These are phyloP conservation scores for Barnettozyma hawaiiensis DNA, from an alignment of 1,139 yeast species.

Conservation along the genomic window DNA sequence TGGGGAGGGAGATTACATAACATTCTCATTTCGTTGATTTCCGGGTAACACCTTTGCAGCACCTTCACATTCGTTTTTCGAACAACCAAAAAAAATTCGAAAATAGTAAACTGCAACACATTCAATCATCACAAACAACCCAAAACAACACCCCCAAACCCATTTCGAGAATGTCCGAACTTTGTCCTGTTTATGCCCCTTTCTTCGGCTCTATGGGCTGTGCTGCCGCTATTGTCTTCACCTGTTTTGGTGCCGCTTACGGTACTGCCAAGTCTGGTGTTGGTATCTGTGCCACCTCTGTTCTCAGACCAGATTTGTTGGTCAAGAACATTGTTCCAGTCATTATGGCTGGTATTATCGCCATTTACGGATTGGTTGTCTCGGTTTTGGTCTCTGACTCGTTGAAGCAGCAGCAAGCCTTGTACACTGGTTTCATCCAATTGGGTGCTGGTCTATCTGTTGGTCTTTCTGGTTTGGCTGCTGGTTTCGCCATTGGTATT, in stretches of 20 bases:
- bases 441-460: constrained; percentile 98
- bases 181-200: constrained; percentile 46
- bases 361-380: constrained; percentile 97
- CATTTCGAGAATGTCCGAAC: constrained; percentile 5
- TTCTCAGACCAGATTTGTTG: constrained; percentile 91
- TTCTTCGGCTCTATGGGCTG: constrained; percentile 98
- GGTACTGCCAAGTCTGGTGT: constrained; percentile 99
- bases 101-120: constrained; percentile 2
- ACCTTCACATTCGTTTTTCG: background rate
- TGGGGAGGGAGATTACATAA: background rate
- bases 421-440: constrained; percentile 96
- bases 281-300: constrained; percentile 98
- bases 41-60: constrained; percentile 5
- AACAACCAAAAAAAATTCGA: background rate
- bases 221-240: constrained; percentile 97
- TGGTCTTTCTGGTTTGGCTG: constrained; percentile 95
- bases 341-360: constrained; percentile 99
- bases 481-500: constrained; percentile 97
- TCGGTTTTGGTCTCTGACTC: constrained; percentile 92
- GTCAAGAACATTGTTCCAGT: constrained; percentile 92
- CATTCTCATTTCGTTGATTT: background rate
- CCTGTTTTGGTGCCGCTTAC: constrained; percentile 98
- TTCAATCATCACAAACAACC: constrained; percentile 1
- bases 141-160: constrained; percentile 3
- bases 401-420: constrained; percentile 84